Percentiles rank a stretch among this genome's conserved stretches.
Conservation (phyloP, 2,329 filamentous ascomycete species). For the Stachybotrys chartarum region DNA sequence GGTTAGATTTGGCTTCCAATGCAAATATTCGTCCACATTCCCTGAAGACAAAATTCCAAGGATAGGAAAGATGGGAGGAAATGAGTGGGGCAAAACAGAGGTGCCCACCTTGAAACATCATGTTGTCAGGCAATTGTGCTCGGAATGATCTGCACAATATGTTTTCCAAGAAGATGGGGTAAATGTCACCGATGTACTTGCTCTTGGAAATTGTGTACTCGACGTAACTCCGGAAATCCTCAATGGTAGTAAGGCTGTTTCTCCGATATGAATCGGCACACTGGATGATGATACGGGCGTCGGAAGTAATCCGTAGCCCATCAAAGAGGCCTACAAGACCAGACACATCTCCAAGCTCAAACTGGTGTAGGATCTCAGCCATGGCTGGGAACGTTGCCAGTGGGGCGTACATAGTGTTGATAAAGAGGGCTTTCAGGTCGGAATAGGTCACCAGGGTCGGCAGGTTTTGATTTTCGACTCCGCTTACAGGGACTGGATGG, state of each 20-base stretch:
- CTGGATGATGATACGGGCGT: conserved; percentile 13
- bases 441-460: conserved; percentile 18
- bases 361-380: conserved; percentile 16
- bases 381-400: conserved; percentile 14
- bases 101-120: conserved; percentile 15
- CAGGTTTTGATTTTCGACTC: conserved; percentile 5
- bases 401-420: conserved; percentile 14
- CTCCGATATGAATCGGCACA: conserved; percentile 20
- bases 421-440: conserved; percentile 19
- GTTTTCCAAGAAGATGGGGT: conserved; percentile 14
- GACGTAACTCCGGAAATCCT: conserved; percentile 15
- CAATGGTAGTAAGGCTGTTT: conserved; percentile 19
- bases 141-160: conserved; percentile 17
- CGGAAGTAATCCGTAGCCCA: conserved; percentile 4
- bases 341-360: conserved; percentile 19
- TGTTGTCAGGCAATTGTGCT: conserved; percentile 19
- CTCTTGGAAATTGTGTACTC: conserved; percentile 17
- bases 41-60: neutral
- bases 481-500: conserved; percentile 15
- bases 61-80: neutral
- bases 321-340: conserved; percentile 14
- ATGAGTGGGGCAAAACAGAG: neutral
- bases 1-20: conserved; percentile 6
- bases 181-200: conserved; percentile 23
- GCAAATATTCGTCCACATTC: neutral